Evolutionary conservation across 176 grass and related monocot genomes (phyloP).

Genomic region (Triticum monococcum): DNA sequence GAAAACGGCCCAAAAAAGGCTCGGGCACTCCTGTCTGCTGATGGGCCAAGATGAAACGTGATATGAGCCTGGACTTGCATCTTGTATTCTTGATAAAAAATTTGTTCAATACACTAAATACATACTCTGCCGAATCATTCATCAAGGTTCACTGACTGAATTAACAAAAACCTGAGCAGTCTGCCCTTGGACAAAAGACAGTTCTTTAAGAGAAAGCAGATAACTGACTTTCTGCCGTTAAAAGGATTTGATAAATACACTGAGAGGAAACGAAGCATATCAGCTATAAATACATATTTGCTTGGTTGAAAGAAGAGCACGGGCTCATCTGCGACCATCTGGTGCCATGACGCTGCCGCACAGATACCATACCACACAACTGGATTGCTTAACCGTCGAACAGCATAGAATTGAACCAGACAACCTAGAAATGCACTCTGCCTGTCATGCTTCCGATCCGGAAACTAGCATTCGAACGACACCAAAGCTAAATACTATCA

Average conservation of each 20-base stretch:
- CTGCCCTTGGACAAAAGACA: neutral
- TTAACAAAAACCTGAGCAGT: neutral
- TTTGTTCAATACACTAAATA: neutral
- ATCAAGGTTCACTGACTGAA: neutral
- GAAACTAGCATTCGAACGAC: neutral
- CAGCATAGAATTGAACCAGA: neutral
- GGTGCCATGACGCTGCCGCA: neutral
- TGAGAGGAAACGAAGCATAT: neutral
- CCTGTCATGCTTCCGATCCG: neutral
- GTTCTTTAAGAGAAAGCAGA: neutral
- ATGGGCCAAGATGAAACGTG: neutral
- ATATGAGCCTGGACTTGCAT: constrained; percentile 5
- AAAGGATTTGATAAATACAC: neutral
- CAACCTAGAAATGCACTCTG: neutral
- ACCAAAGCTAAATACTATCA: neutral
- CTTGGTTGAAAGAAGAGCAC: neutral
- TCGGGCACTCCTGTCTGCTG: neutral
- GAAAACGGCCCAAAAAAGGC: neutral
- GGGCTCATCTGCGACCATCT: neutral
- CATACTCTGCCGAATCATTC: neutral
- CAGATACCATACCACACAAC: neutral
- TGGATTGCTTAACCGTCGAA: neutral
- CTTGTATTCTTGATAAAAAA: neutral
- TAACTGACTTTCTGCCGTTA: neutral
- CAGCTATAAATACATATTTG: neutral